These are phyloP conservation scores for Tillandsia fasciculata DNA, from an alignment of 176 grass and related monocot genomes.

Conservation along the genomic window DNA sequence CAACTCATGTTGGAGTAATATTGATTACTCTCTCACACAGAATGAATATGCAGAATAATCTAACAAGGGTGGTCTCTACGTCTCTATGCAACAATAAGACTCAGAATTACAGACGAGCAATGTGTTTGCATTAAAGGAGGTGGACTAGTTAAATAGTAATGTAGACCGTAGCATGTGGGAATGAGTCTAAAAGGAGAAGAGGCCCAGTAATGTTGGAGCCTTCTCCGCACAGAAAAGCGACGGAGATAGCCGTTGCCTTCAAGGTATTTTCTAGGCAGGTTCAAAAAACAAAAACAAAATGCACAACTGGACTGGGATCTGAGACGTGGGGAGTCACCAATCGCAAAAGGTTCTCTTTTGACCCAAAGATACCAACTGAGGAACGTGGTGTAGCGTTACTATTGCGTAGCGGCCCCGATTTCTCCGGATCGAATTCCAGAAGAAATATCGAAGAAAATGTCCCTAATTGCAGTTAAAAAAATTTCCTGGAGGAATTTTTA, in stretches of 20 bases:
- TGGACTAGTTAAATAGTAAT: background rate
- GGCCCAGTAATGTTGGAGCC: background rate
- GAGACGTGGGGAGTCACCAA: too few species aligned
- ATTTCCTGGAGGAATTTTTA: too few species aligned
- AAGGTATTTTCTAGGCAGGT: background rate
- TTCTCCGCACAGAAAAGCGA: background rate
- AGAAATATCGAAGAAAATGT: too few species aligned
- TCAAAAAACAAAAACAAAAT: too few species aligned
- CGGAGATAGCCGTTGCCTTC: background rate
- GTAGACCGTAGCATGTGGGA: background rate
- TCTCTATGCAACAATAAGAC: background rate
- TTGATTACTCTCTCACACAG: background rate
- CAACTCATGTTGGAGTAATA: slow-evolving; percentile 11
- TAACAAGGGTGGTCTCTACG: background rate
- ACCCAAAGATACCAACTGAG: too few species aligned
- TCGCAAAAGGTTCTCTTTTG: too few species aligned
- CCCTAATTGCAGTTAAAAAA: too few species aligned
- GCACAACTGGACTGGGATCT: too few species aligned
- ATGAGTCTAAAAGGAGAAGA: background rate
- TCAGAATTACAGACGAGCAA: background rate
- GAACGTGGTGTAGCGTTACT: too few species aligned
- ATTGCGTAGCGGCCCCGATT: too few species aligned
- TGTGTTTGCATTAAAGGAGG: background rate
- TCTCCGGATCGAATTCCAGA: too few species aligned
- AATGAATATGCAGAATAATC: background rate